Evolutionary conservation across 192 early-diverging fungal species (phyloP).

Genomic region (Kickxella alabastrina): DNA sequence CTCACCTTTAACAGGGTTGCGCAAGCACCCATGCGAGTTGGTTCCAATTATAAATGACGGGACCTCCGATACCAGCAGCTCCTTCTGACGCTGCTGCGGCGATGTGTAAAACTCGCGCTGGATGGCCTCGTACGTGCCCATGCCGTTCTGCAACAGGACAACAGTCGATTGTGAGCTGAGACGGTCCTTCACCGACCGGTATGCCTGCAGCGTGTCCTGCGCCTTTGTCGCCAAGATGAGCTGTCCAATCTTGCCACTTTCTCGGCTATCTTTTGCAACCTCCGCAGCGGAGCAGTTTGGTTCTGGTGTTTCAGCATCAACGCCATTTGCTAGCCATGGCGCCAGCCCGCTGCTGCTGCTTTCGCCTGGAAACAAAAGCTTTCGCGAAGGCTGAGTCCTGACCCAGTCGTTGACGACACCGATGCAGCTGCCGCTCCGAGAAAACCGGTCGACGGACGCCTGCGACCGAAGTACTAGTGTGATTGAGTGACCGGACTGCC

Average conservation of each 20-base stretch:
- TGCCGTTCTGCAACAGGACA: conserved; percentile 65
- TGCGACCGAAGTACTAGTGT: conserved; percentile 59
- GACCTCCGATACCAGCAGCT: conserved; percentile 15
- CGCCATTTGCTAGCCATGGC: conserved; percentile 26
- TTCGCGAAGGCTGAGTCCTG: conserved; percentile 26
- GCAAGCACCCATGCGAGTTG: conserved; percentile 57
- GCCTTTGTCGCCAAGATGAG: conserved; percentile 66
- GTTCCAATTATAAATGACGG: conserved; percentile 52
- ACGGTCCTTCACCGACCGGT: conserved; percentile 48
- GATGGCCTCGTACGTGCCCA: conserved; percentile 59
- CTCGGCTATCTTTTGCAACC: no score
- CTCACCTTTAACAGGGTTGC: conserved; percentile 19
- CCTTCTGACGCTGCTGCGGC: conserved; percentile 13
- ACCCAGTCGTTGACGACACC: conserved; percentile 32
- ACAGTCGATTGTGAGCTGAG: conserved; percentile 53
- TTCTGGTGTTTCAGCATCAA: conserved; percentile 31
- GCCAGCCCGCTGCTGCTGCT: conserved; percentile 9
- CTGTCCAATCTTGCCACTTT: conserved; percentile 42
- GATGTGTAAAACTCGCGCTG: conserved; percentile 19
- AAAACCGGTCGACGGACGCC: conserved; percentile 36
- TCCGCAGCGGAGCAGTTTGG: neutral
- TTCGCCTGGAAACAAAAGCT: conserved; percentile 24
- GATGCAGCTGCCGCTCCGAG: conserved; percentile 12
- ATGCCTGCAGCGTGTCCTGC: conserved; percentile 56
- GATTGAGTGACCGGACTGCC: conserved; percentile 50